phyloP scores from a whole-genome alignment of 352 stramenopile genomes.

The Phytophthora cryptogea region DNA sequence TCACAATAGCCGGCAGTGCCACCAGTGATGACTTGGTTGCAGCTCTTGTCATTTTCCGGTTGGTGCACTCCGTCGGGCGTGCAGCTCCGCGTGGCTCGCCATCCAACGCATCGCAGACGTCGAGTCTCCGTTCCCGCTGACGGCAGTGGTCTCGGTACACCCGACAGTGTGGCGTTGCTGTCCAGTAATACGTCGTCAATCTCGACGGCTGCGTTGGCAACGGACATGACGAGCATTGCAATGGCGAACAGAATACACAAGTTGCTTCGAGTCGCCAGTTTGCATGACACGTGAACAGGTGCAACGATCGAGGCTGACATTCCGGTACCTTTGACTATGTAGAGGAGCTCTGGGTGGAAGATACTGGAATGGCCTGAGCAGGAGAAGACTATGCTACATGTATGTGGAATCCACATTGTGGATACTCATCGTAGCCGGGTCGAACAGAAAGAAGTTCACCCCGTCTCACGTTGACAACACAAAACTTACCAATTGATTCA shows the following conservation, averaged over 20 bases:
- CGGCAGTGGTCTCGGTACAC: neutral
- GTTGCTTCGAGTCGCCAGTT: neutral
- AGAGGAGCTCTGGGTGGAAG: neutral
- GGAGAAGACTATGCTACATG: too few relatives aligned
- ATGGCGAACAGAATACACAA: neutral
- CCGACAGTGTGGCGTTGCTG: neutral
- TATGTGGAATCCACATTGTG: too few relatives aligned
- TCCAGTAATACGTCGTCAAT: constrained; percentile 13
- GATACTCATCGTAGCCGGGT: too few relatives aligned
- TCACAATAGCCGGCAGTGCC: constrained; percentile 45
- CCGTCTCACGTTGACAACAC: neutral
- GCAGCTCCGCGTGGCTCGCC: constrained; percentile 30
- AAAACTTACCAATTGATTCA: too few relatives aligned
- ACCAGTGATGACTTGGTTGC: constrained; percentile 12
- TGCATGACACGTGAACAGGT: neutral
- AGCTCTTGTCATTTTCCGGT: constrained; percentile 24
- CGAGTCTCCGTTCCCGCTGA: neutral
- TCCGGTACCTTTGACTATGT: neutral
- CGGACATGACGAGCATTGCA: neutral
- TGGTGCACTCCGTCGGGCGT: constrained; percentile 25
- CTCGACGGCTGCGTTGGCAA: neutral
- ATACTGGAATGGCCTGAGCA: neutral
- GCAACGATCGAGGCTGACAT: neutral
- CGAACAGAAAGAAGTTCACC: neutral
- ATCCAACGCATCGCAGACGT: constrained; percentile 19